Conservation (phyloP, 1,139 yeast species). For the Yamadazyma oceani region DNA sequence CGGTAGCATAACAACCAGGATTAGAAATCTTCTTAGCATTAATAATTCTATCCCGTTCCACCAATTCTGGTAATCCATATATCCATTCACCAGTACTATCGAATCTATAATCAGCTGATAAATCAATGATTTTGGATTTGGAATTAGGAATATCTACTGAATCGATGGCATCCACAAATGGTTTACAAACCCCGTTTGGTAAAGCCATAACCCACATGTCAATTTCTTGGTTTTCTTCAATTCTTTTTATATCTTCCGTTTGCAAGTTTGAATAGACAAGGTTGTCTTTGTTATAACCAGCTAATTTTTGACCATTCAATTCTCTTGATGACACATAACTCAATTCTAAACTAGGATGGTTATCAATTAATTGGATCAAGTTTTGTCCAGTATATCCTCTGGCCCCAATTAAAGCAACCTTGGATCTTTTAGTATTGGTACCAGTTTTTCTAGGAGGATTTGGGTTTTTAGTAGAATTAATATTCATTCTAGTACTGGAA, state of each 20-base stretch:
- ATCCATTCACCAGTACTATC: conserved; percentile 86
- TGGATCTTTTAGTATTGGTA: conserved; percentile 56
- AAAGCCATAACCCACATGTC: conserved; percentile 99
- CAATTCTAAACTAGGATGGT: conserved; percentile 83
- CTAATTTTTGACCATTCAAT: conserved; percentile 78
- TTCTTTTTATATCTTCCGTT: conserved; percentile 75
- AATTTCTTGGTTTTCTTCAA: conserved; percentile 75
- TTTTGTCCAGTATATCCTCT: conserved; percentile 98
- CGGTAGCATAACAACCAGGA: conserved; percentile 99
- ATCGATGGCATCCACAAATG: conserved; percentile 92
- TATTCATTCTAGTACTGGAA: conserved; percentile 12
- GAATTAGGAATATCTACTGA: conserved; percentile 46
- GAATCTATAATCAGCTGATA: conserved; percentile 95
- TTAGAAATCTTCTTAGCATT: conserved; percentile 84
- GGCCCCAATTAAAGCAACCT: conserved; percentile 95
- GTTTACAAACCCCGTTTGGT: conserved; percentile 97
- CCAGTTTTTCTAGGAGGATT: conserved; percentile 72
- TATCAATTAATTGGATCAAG: conserved; percentile 78
- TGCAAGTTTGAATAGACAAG: conserved; percentile 83
- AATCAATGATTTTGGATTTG: conserved; percentile 78
- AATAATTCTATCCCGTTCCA: conserved; percentile 63
- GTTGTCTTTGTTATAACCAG: conserved; percentile 81
- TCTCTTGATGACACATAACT: conserved; percentile 96
- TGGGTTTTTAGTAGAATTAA: conserved; percentile 53
- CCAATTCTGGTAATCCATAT: conserved; percentile 88